Percentiles rank a stretch among this genome's conserved stretches.
phyloP scores from a whole-genome alignment of 169 alveolate species.

The Amoebophrya sp. region DNA sequence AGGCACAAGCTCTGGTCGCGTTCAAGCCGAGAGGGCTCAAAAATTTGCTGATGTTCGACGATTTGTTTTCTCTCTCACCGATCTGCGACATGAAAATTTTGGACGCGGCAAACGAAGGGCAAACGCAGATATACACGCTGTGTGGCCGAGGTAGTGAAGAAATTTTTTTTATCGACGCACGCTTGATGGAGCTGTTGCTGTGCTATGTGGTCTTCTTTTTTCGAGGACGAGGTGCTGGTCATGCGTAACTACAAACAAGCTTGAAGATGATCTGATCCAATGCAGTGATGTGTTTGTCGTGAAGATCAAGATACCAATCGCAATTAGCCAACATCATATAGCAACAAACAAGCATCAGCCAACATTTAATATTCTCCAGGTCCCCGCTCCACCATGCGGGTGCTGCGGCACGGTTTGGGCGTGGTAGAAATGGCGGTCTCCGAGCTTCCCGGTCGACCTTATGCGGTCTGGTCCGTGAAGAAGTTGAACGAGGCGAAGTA shows the following conservation, averaged over 20 bases:
- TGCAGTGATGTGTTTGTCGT: no score
- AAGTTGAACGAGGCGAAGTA: conserved; percentile 50
- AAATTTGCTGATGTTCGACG: conserved; percentile 79
- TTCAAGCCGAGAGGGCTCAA: conserved; percentile 80
- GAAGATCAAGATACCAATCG: no score
- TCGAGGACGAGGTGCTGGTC: no score
- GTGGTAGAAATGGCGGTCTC: conserved; percentile 90
- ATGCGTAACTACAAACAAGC: no score
- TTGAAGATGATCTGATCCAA: no score
- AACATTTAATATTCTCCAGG: no score
- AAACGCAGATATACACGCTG: conserved; percentile 66
- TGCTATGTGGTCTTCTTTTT: no score
- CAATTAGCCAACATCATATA: no score
- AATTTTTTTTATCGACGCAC: no score
- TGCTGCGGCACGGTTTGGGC: conserved; percentile 90
- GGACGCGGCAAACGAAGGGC: conserved; percentile 68
- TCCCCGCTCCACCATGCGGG: conserved; percentile 84
- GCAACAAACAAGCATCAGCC: no score
- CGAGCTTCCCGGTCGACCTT: conserved; percentile 93
- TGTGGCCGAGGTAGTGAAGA: conserved; percentile 98
- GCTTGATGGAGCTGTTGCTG: no score
- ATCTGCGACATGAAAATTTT: conserved; percentile 89
- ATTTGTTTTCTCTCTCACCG: conserved; percentile 84
- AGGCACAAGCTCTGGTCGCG: conserved; percentile 70
- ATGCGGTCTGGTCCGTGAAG: conserved; percentile 88